Percentiles rank a stretch among this genome's conserved stretches.
These are phyloP conservation scores for Cystoderma amianthinum DNA, from an alignment of 768 basidiomycete genomes.

Conservation along the genomic window DNA sequence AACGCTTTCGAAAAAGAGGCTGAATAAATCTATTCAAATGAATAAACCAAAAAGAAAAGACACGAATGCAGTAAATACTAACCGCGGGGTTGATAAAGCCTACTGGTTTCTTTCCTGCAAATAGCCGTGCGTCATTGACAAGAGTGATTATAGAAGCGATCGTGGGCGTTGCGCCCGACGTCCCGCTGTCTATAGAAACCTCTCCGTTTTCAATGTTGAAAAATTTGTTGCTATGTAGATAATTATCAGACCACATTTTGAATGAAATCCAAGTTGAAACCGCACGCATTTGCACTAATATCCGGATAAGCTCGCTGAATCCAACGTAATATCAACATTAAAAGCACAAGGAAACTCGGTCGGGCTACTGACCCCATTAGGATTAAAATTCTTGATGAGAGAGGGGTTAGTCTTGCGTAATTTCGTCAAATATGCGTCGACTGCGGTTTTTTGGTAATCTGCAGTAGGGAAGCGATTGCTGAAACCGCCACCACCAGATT, in stretches of 20 bases:
- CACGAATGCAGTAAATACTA: conserved; percentile 5
- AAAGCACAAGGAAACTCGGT: too few species aligned
- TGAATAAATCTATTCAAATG: conserved; percentile 18
- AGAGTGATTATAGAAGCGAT: conserved; percentile 28
- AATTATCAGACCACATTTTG: background rate
- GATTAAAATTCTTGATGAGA: conserved; percentile 15
- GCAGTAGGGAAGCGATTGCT: conserved; percentile 31
- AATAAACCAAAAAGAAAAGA: background rate
- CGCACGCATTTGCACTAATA: conserved; percentile 27
- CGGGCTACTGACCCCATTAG: conserved; percentile 20
- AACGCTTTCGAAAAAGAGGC: conserved; percentile 24
- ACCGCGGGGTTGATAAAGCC: conserved; percentile 40
- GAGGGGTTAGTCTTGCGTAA: conserved; percentile 22
- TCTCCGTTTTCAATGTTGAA: conserved; percentile 17
- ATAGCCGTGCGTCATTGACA: conserved; percentile 29
- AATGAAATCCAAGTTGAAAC: conserved; percentile 12
- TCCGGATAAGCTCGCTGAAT: conserved; percentile 25
- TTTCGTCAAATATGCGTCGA: conserved; percentile 19
- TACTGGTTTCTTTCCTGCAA: conserved; percentile 25
- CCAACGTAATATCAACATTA: too few species aligned
- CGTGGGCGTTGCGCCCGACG: conserved; percentile 23
- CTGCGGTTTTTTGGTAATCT: conserved; percentile 28
- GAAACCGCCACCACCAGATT: conserved; percentile 29
- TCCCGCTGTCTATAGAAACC: conserved; percentile 18
- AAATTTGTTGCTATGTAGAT: conserved; percentile 6